Evolutionary conservation across 805 yeast species (phyloP).

Genomic region (Saccharomycopsis oosterbeekiorum): DNA sequence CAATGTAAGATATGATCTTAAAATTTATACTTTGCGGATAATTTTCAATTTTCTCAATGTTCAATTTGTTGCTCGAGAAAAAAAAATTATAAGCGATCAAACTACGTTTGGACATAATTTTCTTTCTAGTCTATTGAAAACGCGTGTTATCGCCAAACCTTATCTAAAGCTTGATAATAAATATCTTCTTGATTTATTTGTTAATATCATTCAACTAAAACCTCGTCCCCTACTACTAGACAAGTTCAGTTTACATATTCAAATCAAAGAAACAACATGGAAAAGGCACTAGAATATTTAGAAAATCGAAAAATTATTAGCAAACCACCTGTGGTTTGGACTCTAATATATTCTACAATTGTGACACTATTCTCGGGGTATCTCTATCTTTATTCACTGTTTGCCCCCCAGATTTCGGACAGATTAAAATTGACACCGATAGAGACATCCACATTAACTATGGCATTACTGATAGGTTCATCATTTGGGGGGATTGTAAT

Average conservation of each 20-base stretch:
- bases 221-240: too few relatives aligned
- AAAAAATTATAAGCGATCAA: too few relatives aligned
- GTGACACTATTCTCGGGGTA: conserved; percentile 66
- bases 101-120: too few relatives aligned
- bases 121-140: too few relatives aligned
- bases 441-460: conserved; percentile 54
- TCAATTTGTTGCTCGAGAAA: background rate
- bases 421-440: conserved; percentile 47
- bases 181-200: too few relatives aligned
- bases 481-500: conserved; percentile 64
- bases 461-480: conserved; percentile 54
- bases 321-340: conserved; percentile 1
- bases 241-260: too few relatives aligned
- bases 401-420: conserved; percentile 59
- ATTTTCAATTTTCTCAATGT: background rate
- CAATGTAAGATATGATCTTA: background rate
- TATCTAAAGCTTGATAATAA: too few relatives aligned
- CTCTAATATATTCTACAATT: conserved; percentile 23
- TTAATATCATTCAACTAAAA: too few relatives aligned
- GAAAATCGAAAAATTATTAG: conserved; percentile 2
- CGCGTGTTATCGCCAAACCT: too few relatives aligned
- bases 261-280: background rate
- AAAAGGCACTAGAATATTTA: background rate
- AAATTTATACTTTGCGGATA: background rate
- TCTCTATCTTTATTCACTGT: conserved; percentile 65